Evolutionary conservation across 306 rosid genomes (phyloP), one percentile per base, ranked within the genome.

Genomic region (Geum urbanum): DNA sequence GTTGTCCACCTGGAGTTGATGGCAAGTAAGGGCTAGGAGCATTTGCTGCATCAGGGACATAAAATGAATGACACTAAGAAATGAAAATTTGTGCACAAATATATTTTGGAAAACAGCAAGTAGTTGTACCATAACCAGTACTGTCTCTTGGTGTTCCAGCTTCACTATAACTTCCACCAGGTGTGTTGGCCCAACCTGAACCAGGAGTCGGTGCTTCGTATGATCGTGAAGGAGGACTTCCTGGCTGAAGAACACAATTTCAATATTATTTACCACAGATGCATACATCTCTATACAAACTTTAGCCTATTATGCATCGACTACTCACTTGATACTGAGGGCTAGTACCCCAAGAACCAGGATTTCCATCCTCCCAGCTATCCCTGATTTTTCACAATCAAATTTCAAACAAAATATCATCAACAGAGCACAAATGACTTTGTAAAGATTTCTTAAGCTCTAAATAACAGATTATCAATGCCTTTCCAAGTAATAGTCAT

Each of bases 161-260:
- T 72, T 95, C 97, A 69, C 95, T 91, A 74, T 86, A 87, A 78
- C 82, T 89, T 64, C 97, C 99, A 66, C 96, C 86, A 3, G 99
- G 95, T 64, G 99, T 89, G 79, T 71, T 91, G 27, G 91, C 92
- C 99, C 99, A 95, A 78, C 92, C 97, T 68, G 97, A 87, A 82
- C 99, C 97, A 67, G 99, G 99, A 82, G 97, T 95, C 63, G 99
- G 99, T 43, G 99, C 97, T 89, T 95, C 99, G 45, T 91, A 89
- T 7, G 85, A 77, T 41, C 96, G 89, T n/a, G 95, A 87, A 77
- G 92, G 85, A 63, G 99, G 96, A 74, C 99, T 95, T 72, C 97
- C 99, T 6, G 95, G 90, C 97, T 95, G 91, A 65, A 78, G 64
- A 35, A 6, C 57, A 69, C 45, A 19, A 51, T 32, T 41, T 46